Evolutionary conservation across 495 filamentous ascomycete species (phyloP), one percentile per base, ranked within the genome.

Genomic region (Penicillium lividum): DNA sequence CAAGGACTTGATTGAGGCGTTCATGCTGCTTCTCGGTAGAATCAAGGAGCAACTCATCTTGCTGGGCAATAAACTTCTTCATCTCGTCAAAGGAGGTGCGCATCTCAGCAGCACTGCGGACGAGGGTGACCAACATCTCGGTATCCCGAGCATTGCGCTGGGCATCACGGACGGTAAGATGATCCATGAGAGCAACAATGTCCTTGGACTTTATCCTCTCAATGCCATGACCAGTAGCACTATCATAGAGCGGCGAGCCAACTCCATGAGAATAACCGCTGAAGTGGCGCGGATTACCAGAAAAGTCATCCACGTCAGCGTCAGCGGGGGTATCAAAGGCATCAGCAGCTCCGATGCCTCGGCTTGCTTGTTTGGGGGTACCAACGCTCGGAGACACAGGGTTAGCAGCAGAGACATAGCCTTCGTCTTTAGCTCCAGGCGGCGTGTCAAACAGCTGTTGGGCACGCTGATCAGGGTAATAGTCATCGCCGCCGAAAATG

Each of bases 111-210:
- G 95, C 93, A 60, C 91, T 92, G 51, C 92, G 86, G 48, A 98
- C 94, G 40, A 99, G 81, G 3, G 94, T 96, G 50, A 98, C 89
- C 31, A 99, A 74, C 53, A 99, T 97, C 74, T 98, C 94, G 1
- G 94, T 99, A 65, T 99, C 94, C 40, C 93, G 83, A 47, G 94
- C 94, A 74, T 95, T 97, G 34, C 94, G 90, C 76, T 97, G 93
- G 43, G 92, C 93, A 78, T 99, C 94, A 11, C 94, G 87, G 60
- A 97, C 95, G 68, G 94, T 98, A 59, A 98, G 88, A 71, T 96
- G 94, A 68, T 99, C 93, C 94, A 99, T 98, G 28, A 99, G 77
- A 42, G 94, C 92, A 61, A 98, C 87, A 64, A 99, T 95, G 69
- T 99, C 95, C 74, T 96, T 93, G 6, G 91, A 96, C 71, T 99